Evolutionary conservation across 129 eudicot species (phyloP).

Genomic region (Flaveria trinervia): DNA sequence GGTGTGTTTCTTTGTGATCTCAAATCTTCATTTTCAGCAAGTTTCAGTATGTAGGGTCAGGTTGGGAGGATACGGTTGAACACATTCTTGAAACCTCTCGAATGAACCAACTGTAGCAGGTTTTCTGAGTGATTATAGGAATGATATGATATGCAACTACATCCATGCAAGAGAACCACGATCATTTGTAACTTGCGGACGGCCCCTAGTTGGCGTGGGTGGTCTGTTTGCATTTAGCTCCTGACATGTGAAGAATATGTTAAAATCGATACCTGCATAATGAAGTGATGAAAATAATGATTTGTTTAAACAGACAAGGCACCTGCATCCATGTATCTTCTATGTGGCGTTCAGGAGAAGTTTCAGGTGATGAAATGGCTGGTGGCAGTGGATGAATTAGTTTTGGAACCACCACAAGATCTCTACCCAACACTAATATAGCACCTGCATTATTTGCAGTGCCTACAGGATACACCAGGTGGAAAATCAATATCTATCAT

Average conservation of each 20-base stretch:
- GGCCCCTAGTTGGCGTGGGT: constrained; percentile 99
- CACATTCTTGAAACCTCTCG: constrained; percentile 12
- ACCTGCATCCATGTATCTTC: constrained; percentile 99
- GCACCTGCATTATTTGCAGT: constrained; percentile 19
- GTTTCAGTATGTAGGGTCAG: constrained; percentile 20
- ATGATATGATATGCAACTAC: constrained; percentile 28
- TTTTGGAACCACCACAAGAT: constrained; percentile 97
- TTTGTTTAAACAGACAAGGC: neutral
- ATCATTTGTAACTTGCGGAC: constrained; percentile 95
- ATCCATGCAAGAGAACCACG: constrained; percentile 99
- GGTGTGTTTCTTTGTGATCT: constrained; percentile 25
- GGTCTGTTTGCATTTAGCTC: constrained; percentile 99
- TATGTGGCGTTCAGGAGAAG: constrained; percentile 85
- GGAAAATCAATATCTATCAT: neutral
- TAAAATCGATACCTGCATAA: neutral
- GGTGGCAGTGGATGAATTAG: constrained; percentile 99
- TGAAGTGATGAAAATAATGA: neutral
- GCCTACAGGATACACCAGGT: neutral
- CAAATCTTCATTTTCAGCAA: constrained; percentile 28
- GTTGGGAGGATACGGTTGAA: constrained; percentile 4
- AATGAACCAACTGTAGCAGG: constrained; percentile 18
- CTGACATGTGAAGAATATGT: constrained; percentile 33
- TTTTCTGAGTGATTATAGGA: constrained; percentile 6
- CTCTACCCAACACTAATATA: constrained; percentile 44
- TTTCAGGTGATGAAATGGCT: constrained; percentile 88